Evolutionary conservation across 306 rosid species (phyloP).

Genomic region (Acacia confusa): DNA sequence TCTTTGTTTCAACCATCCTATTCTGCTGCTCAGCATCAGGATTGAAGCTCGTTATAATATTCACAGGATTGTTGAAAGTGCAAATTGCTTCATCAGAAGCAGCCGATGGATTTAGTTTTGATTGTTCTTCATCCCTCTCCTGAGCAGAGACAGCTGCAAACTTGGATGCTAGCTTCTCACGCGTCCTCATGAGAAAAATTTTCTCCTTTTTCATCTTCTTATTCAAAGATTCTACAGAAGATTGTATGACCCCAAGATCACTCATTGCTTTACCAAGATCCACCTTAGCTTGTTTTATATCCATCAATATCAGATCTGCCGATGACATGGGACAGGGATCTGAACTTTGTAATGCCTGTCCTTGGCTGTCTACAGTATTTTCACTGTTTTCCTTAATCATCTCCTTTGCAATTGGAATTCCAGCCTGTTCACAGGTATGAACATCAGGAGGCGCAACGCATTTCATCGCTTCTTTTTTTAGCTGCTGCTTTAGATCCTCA

Average conservation of each 20-base stretch:
- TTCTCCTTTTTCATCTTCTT: conserved; percentile 86
- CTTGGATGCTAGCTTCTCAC: conserved; percentile 60
- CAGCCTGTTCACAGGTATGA: conserved; percentile 36
- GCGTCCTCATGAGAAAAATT: conserved; percentile 63
- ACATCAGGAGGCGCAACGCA: conserved; percentile 42
- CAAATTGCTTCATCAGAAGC: conserved; percentile 28
- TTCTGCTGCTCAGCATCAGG: conserved; percentile 30
- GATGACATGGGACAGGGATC: conserved; percentile 43
- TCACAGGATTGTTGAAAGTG: conserved; percentile 30
- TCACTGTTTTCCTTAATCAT: conserved; percentile 40
- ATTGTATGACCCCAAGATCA: conserved; percentile 80
- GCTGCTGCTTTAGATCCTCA: conserved; percentile 81
- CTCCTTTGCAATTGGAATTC: conserved; percentile 49
- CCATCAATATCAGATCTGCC: conserved; percentile 67
- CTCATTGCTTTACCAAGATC: conserved; percentile 79
- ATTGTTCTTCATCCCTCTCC: conserved; percentile 44
- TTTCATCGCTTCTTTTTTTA: conserved; percentile 70
- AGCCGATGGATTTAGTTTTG: conserved; percentile 31
- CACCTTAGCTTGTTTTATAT: conserved; percentile 75
- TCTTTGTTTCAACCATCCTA: conserved; percentile 40
- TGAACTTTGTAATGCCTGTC: conserved; percentile 42
- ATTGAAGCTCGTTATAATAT: conserved; percentile 28
- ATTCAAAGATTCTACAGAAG: conserved; percentile 72
- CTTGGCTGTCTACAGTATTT: conserved; percentile 34
- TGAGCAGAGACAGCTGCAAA: conserved; percentile 64